A percentile compares a stretch with the other conserved stretches of the same genome.
phyloP scores from a whole-genome alignment of 139 green algal genomes.

The Asterochloris sp. region DNA sequence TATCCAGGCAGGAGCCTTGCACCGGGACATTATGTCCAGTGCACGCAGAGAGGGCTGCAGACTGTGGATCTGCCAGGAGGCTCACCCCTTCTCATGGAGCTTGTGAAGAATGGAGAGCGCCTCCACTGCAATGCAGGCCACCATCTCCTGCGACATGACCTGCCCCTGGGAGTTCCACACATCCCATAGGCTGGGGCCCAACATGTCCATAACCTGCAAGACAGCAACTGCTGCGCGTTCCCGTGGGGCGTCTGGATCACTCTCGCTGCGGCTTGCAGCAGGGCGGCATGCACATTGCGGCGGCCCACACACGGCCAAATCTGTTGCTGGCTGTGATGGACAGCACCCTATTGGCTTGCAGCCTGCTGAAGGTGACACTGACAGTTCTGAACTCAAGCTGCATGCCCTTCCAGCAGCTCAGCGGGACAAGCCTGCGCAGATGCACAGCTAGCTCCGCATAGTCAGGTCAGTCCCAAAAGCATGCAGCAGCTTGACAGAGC shows the following conservation, averaged over 20 bases:
- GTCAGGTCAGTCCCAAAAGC: not conserved
- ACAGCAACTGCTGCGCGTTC: slow-evolving; percentile 3
- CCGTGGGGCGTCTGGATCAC: not conserved
- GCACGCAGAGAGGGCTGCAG: too few species aligned
- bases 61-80: not conserved
- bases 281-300: too few species aligned
- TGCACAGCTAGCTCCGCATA: not conserved
- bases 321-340: too few species aligned
- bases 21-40: too few species aligned
- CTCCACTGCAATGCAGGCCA: slow-evolving; percentile 97
- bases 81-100: slow-evolving; percentile 90
- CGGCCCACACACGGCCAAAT: too few species aligned
- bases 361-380: too few species aligned
- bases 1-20: too few species aligned
- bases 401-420: not conserved
- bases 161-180: slow-evolving; percentile 94
- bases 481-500: not conserved
- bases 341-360: too few species aligned
- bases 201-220: slow-evolving; percentile 95
- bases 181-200: slow-evolving; percentile 97
- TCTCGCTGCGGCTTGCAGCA: too few species aligned
- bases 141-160: slow-evolving; percentile 98
- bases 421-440: not conserved
- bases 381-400: not conserved
- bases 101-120: slow-evolving; percentile 96